Conservation (phyloP, 139 green algal species). For the Microglena sp. region DNA sequence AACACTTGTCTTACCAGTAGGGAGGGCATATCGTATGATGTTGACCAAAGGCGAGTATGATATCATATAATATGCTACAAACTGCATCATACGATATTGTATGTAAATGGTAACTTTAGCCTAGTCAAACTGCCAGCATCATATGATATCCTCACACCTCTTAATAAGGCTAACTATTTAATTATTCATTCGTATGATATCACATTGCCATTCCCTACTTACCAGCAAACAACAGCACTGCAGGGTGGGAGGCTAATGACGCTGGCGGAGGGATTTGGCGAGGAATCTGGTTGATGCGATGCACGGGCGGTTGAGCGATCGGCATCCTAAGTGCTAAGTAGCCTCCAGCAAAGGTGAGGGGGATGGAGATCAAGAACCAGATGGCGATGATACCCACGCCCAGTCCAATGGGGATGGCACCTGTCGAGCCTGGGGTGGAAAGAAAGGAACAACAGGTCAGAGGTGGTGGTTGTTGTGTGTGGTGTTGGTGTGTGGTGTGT, state of each 20-base stretch:
- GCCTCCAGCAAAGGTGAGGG: constrained; percentile 57
- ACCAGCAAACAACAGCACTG: constrained; percentile 64
- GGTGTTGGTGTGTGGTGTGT: too few species aligned
- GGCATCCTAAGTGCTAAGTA: constrained; percentile 42
- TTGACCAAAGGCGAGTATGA: too few species aligned
- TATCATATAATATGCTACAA: too few species aligned
- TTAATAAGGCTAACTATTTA: too few species aligned
- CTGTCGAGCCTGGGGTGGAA: constrained; percentile 36
- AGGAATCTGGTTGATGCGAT: constrained; percentile 94
- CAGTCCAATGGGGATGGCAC: constrained; percentile 75
- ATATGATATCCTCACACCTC: too few species aligned
- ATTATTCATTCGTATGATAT: too few species aligned
- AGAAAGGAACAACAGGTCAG: neutral
- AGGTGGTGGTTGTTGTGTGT: neutral
- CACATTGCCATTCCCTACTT: too few species aligned
- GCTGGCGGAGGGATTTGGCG: constrained; percentile 78
- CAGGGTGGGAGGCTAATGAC: constrained; percentile 62
- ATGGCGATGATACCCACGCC: constrained; percentile 81
- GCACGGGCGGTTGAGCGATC: constrained; percentile 57
- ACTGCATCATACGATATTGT: too few species aligned
- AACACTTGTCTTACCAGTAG: too few species aligned
- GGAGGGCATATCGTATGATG: too few species aligned
- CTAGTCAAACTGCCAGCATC: too few species aligned
- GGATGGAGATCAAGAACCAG: constrained; percentile 84
- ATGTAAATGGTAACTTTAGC: too few species aligned